Percentiles rank a stretch among this genome's conserved stretches.
These are phyloP conservation scores for Fusarium chlamydosporum DNA, from an alignment of 2,329 filamentous ascomycete genomes.

Conservation along the genomic window DNA sequence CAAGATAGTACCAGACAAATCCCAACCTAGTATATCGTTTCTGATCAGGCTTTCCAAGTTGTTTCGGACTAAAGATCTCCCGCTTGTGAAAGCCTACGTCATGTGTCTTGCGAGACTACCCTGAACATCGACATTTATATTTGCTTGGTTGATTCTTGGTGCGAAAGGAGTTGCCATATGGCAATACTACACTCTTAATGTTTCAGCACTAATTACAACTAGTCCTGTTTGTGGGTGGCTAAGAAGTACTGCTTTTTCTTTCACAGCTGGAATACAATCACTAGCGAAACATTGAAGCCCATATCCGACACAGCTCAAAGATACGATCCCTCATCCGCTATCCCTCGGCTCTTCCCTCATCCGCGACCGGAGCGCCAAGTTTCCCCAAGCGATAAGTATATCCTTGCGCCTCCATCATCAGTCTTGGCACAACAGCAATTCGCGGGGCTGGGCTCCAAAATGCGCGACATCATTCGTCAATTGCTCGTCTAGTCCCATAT, in stretches of 20 bases:
- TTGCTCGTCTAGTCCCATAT: not conserved
- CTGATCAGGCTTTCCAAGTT: no score
- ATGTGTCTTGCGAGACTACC: not conserved
- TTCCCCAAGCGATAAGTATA: not conserved
- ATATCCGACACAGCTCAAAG: not conserved
- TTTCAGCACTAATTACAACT: no score
- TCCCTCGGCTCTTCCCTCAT: not conserved
- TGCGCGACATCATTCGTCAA: not conserved
- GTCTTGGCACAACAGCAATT: not conserved
- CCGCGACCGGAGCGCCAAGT: slow-evolving; percentile 3
- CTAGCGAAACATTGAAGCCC: no score
- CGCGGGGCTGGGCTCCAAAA: slow-evolving; percentile 9
- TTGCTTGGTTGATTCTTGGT: no score
- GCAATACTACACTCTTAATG: no score
- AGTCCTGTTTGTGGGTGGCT: no score
- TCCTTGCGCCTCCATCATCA: slow-evolving; percentile 4
- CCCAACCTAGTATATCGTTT: no score
- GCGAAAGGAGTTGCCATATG: no score
- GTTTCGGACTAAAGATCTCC: not conserved
- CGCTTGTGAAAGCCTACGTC: not conserved
- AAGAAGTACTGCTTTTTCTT: no score
- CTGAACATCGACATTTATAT: not conserved
- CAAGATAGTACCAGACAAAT: no score
- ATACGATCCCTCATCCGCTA: not conserved
- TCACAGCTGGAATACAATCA: no score